These are phyloP conservation scores for Penicillium italicum DNA, from an alignment of 2,329 filamentous ascomycete species.

Conservation along the genomic window DNA sequence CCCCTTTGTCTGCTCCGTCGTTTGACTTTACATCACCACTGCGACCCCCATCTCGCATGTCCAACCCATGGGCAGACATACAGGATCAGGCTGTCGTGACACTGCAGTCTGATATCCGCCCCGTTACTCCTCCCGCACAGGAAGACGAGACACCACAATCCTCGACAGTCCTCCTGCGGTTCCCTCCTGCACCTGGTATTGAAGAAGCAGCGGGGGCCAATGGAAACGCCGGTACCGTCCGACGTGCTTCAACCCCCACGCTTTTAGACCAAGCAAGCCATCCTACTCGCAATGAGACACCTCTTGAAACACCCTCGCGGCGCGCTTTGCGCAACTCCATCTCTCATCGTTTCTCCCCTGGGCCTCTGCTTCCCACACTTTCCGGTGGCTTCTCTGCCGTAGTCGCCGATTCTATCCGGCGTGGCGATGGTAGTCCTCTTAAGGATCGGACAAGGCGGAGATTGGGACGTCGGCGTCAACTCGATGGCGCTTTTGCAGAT, in stretches of 20 bases:
- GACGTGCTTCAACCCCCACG: conserved; percentile 22
- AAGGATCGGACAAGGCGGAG: conserved; percentile 31
- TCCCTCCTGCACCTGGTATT: conserved; percentile 39
- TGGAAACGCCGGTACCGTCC: conserved; percentile 10
- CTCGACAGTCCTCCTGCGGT: conserved; percentile 38
- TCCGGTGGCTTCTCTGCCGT: conserved; percentile 60
- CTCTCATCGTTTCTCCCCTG: conserved; percentile 52
- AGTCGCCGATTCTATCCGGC: conserved; percentile 62
- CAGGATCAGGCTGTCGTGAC: conserved; percentile 15
- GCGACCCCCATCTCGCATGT: conserved; percentile 35
- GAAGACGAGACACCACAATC: conserved; percentile 16
- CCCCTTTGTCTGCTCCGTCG: conserved; percentile 26
- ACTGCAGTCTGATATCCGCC: conserved; percentile 25
- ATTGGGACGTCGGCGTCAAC: conserved; percentile 28
- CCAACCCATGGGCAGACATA: conserved; percentile 40
- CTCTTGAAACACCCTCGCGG: conserved; percentile 38
- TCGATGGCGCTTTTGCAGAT: conserved; percentile 26
- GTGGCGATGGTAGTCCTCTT: conserved; percentile 48
- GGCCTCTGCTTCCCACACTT: conserved; percentile 58
- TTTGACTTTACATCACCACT: conserved; percentile 29
- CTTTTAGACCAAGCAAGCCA: conserved; percentile 14
- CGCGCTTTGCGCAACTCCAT: conserved; percentile 47
- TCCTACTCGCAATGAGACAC: conserved; percentile 26
- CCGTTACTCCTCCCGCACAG: conserved; percentile 28
- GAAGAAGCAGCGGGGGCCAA: conserved; percentile 21